A percentile compares a stretch with the other conserved stretches of the same genome.
Evolutionary conservation across 805 yeast genomes (phyloP).

Genomic region (Yamadazyma endophytica): DNA sequence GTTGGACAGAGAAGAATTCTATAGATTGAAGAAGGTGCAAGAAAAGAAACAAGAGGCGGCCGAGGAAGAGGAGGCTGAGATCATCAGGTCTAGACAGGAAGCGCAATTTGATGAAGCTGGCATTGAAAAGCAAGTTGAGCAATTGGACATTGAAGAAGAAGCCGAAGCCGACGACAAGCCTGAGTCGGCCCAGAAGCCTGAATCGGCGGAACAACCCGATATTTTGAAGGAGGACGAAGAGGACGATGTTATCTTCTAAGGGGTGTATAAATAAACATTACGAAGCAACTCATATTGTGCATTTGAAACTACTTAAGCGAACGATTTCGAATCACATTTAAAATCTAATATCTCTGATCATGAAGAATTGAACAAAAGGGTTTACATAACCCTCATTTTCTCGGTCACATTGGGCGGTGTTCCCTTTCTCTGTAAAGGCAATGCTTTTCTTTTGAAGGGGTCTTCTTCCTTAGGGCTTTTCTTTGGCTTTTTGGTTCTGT

Average conservation of each 20-base stretch:
- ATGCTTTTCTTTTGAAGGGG: too few species aligned
- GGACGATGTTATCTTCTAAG: constrained; percentile 42
- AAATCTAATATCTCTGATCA: too few species aligned
- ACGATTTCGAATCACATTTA: too few species aligned
- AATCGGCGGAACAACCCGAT: constrained; percentile 15
- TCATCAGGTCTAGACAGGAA: too few species aligned
- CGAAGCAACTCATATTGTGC: too few species aligned
- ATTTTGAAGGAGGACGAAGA: constrained; percentile 31
- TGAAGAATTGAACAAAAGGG: too few species aligned
- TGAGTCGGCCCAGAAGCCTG: constrained; percentile 8
- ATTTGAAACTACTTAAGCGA: too few species aligned
- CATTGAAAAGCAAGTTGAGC: not conserved
- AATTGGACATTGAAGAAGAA: constrained; percentile 18
- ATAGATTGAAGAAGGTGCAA: constrained; percentile 92
- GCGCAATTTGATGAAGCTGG: constrained; percentile 4
- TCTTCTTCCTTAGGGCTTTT: too few species aligned
- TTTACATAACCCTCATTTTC: too few species aligned
- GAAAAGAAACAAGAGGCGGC: constrained; percentile 85
- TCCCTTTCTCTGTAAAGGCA: too few species aligned
- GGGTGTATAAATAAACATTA: not conserved
- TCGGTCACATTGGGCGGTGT: too few species aligned
- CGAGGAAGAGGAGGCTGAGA: constrained; percentile 47
- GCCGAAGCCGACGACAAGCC: constrained; percentile 25
- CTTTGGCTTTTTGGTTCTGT: too few species aligned
- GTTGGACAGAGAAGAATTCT: constrained; percentile 96